A percentile compares a stretch with the other conserved stretches of the same genome.
Conservation (phyloP, 192 early-diverging fungal genomes). For the Linderina pennispora region DNA sequence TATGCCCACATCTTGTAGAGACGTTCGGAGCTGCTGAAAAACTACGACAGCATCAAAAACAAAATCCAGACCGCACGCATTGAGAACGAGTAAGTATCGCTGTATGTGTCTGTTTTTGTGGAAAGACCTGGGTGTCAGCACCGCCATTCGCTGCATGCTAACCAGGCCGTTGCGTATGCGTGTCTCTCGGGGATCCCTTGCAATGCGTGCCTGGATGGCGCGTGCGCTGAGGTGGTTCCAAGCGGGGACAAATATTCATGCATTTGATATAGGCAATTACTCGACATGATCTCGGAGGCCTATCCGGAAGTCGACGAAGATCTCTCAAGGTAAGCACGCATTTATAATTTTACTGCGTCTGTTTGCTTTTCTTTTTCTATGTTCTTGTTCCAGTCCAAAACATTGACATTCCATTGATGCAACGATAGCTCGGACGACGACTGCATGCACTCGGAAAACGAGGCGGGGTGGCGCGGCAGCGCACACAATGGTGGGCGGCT, state of each 20-base stretch:
- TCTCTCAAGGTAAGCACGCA: slow-evolving; percentile 21
- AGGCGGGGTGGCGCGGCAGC: slow-evolving; percentile 2
- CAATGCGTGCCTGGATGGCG: no score
- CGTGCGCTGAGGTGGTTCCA: no score
- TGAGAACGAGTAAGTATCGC: slow-evolving; percentile 38
- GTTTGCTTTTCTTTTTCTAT: neutral
- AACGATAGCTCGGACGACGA: slow-evolving; percentile 24
- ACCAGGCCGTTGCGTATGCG: no score
- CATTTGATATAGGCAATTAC: slow-evolving; percentile 43
- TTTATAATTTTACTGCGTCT: neutral
- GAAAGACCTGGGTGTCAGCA: no score
- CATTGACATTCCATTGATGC: no score
- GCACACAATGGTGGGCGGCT: slow-evolving; percentile 2
- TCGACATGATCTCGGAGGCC: slow-evolving; percentile 36
- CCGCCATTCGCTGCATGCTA: no score
- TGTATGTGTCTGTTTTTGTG: no score
- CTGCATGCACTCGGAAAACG: slow-evolving; percentile 2
- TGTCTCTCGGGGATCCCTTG: no score
- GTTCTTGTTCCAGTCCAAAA: no score
- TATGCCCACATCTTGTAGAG: no score
- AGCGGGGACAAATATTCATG: no score
- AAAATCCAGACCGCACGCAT: slow-evolving; percentile 20
- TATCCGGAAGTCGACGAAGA: slow-evolving; percentile 38
- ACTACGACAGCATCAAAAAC: slow-evolving; percentile 15
- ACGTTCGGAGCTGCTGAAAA: slow-evolving; percentile 31